Conservation (phyloP, 345 rosid species). For the Hevea brasiliensis region DNA sequence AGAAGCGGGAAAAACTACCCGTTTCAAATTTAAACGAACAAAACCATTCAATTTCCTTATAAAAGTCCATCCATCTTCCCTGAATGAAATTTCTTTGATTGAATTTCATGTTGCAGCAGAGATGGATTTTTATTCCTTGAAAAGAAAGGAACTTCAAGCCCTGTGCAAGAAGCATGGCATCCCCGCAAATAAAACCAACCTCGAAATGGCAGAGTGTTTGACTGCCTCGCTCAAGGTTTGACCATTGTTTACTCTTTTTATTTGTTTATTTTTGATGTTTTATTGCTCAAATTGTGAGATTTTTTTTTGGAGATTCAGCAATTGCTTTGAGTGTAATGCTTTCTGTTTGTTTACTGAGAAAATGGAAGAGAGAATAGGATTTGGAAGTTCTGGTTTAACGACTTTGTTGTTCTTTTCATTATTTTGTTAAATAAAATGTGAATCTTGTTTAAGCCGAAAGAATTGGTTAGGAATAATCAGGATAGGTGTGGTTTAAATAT, state of each 20-base stretch:
- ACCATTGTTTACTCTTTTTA: neutral
- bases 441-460: too few species aligned
- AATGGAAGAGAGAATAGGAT: neutral
- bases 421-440: too few species aligned
- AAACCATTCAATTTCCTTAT: neutral
- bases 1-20: slow-evolving; percentile 4
- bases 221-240: slow-evolving; percentile 42
- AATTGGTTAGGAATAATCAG: neutral
- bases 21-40: neutral
- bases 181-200: slow-evolving; percentile 54
- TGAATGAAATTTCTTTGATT: too few species aligned
- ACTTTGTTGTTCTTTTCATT: too few species aligned
- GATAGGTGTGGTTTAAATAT: neutral
- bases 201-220: slow-evolving; percentile 52
- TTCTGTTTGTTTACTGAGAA: neutral
- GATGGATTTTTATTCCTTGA: slow-evolving; percentile 50
- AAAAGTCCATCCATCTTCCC: too few species aligned
- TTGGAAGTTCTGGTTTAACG: neutral
- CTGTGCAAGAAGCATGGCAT: slow-evolving; percentile 62
- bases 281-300: neutral
- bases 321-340: neutral
- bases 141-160: slow-evolving; percentile 53
- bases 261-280: neutral
- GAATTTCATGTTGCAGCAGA: too few species aligned
- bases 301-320: neutral